Conservation (phyloP, 2,329 filamentous ascomycete species). For the Ceratocystis lukuohia region DNA sequence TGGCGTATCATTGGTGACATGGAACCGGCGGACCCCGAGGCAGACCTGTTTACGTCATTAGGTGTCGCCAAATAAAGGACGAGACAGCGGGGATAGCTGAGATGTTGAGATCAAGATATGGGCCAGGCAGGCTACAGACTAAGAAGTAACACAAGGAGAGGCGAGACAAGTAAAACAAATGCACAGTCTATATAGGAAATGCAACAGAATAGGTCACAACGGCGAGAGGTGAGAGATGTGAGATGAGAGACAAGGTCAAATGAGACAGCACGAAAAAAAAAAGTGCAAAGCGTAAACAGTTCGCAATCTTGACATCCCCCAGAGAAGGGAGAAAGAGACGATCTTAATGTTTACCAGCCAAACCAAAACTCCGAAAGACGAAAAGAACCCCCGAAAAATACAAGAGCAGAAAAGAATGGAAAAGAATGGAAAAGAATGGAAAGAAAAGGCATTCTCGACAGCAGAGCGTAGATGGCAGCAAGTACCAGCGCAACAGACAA, state of each 20-base stretch:
- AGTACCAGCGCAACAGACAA: background rate
- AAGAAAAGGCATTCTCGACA: background rate
- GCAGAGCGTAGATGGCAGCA: background rate
- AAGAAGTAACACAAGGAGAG: background rate
- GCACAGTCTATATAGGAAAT: background rate
- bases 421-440: background rate
- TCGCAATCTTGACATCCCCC: constrained; percentile 4
- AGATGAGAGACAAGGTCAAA: too few species aligned
- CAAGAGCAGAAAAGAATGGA: background rate
- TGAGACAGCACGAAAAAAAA: too few species aligned
- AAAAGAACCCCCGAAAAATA: background rate
- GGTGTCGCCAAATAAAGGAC: constrained; percentile 27
- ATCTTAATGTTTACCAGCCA: constrained; percentile 14
- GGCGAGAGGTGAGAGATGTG: too few species aligned
- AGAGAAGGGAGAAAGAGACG: background rate
- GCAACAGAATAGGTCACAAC: too few species aligned
- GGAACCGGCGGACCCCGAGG: constrained; percentile 48
- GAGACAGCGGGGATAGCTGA: too few species aligned
- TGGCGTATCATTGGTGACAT: constrained; percentile 61
- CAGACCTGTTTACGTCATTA: constrained; percentile 39
- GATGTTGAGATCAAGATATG: background rate
- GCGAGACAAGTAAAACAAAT: background rate
- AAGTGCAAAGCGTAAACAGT: constrained; percentile 1
- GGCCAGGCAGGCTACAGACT: background rate
- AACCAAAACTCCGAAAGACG: constrained; percentile 9